Evolutionary conservation across 1,284 basidiomycete species (phyloP).

Genomic region (Rhodotorula sp.): DNA sequence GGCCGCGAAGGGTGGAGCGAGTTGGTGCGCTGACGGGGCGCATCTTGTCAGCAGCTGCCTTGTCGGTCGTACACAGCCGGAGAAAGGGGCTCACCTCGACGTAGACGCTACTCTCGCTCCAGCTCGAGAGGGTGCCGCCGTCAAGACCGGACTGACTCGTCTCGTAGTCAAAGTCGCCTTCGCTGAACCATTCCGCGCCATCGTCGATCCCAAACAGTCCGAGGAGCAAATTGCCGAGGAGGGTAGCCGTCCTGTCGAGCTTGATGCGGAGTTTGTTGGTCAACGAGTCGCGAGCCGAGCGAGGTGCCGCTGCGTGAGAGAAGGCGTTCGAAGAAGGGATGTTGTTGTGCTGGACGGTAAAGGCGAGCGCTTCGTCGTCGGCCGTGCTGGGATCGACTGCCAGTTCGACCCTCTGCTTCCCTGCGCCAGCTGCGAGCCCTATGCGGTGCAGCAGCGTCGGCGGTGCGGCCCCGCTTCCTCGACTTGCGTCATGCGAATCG

Average conservation of each 20-base stretch:
- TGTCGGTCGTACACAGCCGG: conserved; percentile 43
- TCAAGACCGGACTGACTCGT: conserved; percentile 5
- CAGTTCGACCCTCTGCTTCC: background rate
- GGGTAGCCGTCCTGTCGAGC: background rate
- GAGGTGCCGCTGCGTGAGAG: background rate
- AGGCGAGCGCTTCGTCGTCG: background rate
- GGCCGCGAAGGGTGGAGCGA: conserved; percentile 57
- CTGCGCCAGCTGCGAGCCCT: background rate
- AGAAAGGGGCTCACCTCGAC: conserved; percentile 68
- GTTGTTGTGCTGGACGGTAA: background rate
- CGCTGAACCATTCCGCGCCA: conserved; percentile 19
- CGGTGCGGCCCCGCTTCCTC: background rate
- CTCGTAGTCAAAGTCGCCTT: conserved; percentile 14
- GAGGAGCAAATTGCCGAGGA: conserved; percentile 19
- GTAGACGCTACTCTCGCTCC: conserved; percentile 69
- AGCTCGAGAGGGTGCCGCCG: conserved; percentile 55
- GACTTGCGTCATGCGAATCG: background rate
- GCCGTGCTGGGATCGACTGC: background rate
- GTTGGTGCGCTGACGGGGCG: conserved; percentile 23
- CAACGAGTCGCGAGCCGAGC: background rate
- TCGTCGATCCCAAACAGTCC: conserved; percentile 25
- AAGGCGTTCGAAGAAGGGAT: background rate
- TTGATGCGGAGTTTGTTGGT: background rate
- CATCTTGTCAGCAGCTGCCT: background rate
- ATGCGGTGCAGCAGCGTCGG: background rate